These are phyloP conservation scores for Trichoderma endophyticum DNA, from an alignment of 2,329 filamentous ascomycete genomes.

Conservation along the genomic window DNA sequence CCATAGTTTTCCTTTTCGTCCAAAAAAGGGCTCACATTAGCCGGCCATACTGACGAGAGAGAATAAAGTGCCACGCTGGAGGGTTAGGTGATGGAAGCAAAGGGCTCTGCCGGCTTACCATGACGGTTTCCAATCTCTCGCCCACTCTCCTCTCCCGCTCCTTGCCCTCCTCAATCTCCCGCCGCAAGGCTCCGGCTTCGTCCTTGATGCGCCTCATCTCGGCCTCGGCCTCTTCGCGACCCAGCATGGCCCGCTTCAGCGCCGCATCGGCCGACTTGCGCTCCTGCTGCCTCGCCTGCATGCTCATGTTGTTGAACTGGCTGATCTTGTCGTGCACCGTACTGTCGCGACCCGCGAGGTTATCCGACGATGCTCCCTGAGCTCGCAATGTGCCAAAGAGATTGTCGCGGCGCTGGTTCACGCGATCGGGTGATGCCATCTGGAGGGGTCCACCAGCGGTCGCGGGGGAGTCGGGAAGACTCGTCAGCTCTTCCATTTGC, in stretches of 20 bases:
- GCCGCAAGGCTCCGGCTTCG: conserved; percentile 54
- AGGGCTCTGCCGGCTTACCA: conserved; percentile 49
- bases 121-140: conserved; percentile 64
- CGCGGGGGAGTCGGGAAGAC: conserved; percentile 50
- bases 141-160: conserved; percentile 64
- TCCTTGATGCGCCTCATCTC: conserved; percentile 63
- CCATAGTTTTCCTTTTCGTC: conserved; percentile 64
- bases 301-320: conserved; percentile 68
- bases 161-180: conserved; percentile 61
- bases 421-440: conserved; percentile 60
- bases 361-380: conserved; percentile 25
- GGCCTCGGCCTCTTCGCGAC: conserved; percentile 68
- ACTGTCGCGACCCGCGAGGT: conserved; percentile 44
- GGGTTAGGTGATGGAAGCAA: neutral
- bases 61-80: neutral
- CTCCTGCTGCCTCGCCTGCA: conserved; percentile 59
- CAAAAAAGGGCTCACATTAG: neutral
- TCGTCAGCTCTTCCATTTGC: conserved; percentile 43
- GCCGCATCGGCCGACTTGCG: conserved; percentile 64
- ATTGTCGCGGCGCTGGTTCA: conserved; percentile 48
- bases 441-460: conserved; percentile 56
- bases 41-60: neutral
- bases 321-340: conserved; percentile 66
- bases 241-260: conserved; percentile 63
- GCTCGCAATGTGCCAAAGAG: conserved; percentile 36